phyloP scores from a whole-genome alignment of 176 grass and related monocot species.

The Carex littledalei region DNA sequence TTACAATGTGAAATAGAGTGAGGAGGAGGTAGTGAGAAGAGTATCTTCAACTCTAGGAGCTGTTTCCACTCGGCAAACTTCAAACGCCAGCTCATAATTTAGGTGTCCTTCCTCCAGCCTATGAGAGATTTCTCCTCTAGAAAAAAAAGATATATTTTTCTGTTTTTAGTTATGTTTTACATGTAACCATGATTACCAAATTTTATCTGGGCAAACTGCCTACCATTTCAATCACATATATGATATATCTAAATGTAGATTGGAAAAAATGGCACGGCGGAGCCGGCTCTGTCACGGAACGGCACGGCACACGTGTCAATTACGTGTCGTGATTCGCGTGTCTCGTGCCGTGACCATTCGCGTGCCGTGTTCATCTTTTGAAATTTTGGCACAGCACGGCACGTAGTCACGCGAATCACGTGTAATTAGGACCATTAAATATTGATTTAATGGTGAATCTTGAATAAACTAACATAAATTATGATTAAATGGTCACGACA shows the following conservation, averaged over 20 bases:
- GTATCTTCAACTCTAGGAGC: neutral
- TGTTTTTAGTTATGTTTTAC: conserved; percentile 5
- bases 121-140: neutral
- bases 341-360: too few species aligned
- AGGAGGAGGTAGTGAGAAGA: neutral
- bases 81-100: conserved; percentile 14
- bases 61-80: conserved; percentile 10
- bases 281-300: too few species aligned
- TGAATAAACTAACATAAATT: too few species aligned
- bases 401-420: too few species aligned
- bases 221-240: neutral
- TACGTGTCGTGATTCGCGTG: too few species aligned
- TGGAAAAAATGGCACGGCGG: too few species aligned
- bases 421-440: too few species aligned
- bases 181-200: conserved; percentile 1
- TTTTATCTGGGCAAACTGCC: neutral
- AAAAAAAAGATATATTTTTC: neutral
- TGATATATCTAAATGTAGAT: neutral
- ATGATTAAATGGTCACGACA: too few species aligned
- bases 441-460: too few species aligned
- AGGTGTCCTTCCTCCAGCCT: neutral
- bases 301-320: too few species aligned
- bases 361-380: too few species aligned
- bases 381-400: too few species aligned
- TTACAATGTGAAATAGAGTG: neutral